Base-by-base conservation (phyloP, 805 yeast genomes). In the Huiozyma naganishii region DNA sequence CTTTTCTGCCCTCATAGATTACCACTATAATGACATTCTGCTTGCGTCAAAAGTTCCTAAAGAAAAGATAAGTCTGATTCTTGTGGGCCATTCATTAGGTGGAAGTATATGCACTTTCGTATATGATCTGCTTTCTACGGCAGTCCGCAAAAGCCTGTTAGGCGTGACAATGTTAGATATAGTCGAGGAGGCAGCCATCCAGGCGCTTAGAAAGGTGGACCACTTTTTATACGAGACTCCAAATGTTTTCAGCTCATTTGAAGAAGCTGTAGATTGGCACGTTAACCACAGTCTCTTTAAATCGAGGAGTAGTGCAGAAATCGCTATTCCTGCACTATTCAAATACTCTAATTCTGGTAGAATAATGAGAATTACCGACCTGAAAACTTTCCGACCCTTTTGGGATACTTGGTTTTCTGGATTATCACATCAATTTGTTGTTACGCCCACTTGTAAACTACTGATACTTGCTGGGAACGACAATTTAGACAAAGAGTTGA, bases 51-150 rank as follows among this genome's bases (percentile, higher is more conserved):
- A 32, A 28, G 29, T 41, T 27, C 48, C 47, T 29, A 30, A 34
- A 3, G 41, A 42, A 8, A 50, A 49, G 29, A 46, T 63, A 12
- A 52, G 70, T 1, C 27, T 85, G 3, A 73, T 80, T 42, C 64
- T 88, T 1, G 69, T 89, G 4, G 97, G 97, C 0, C 98, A 90
- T 61, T 86, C 96, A 1, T 68, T 94, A 30, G 99, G 98, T 5
- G 99, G 97, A 0, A 73, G 96, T 0, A 78, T 92, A 3, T 66
- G 87, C 30, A 73, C 95, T 0, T 71, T 71, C 36, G 72, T 75
- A 1, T 59, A 77, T 5, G 41, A 57, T 6, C 50, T 53, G 2
- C 49, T 64, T 3, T 45, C 53, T 5, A 36, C 37, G 6, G 13
- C 43, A 32, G 37, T 59, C 13, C 56, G 39, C 35, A 53, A 52